Conservation (phyloP, 106 monocot species). For the Ottelia alismoides region DNA sequence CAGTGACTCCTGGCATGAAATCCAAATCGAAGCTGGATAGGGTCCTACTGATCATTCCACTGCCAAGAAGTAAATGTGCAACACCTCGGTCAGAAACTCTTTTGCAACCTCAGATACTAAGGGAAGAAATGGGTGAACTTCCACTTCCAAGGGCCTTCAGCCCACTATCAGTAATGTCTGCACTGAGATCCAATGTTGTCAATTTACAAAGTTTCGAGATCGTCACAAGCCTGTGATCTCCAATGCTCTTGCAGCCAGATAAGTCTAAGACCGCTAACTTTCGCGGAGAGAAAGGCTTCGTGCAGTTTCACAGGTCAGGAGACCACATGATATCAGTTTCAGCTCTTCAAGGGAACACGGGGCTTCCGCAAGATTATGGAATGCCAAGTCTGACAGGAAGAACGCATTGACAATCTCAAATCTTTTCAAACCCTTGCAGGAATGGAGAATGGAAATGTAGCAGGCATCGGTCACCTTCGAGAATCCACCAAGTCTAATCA, state of each 20-base stretch:
- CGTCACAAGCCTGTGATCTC: conserved; percentile 44
- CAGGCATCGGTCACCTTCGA: conserved; percentile 90
- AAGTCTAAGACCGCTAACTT: conserved; percentile 54
- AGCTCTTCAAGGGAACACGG: conserved; percentile 37
- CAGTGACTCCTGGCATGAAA: conserved; percentile 48
- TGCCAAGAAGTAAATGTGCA: conserved; percentile 20
- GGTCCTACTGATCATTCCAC: conserved; percentile 30
- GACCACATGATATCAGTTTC: conserved; percentile 58
- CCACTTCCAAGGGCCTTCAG: conserved; percentile 41
- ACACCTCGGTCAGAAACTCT: conserved; percentile 57
- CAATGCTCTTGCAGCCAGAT: conserved; percentile 68
- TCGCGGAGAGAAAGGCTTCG: conserved; percentile 34
- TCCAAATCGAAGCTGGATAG: conserved; percentile 55
- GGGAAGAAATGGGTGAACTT: conserved; percentile 35
- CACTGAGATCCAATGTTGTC: conserved; percentile 45
- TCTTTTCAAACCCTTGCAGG: conserved; percentile 43
- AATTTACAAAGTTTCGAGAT: conserved; percentile 58
- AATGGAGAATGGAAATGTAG: conserved; percentile 54
- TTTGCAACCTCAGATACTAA: conserved; percentile 61
- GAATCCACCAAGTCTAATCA: conserved; percentile 66
- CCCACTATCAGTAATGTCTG: conserved; percentile 56
- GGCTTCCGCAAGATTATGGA: conserved; percentile 35
- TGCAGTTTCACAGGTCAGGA: conserved; percentile 50
- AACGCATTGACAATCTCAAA: conserved; percentile 50
- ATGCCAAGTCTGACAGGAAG: conserved; percentile 67